phyloP scores from a whole-genome alignment of 495 filamentous ascomycete genomes.

The Trichoderma asperelloides region DNA sequence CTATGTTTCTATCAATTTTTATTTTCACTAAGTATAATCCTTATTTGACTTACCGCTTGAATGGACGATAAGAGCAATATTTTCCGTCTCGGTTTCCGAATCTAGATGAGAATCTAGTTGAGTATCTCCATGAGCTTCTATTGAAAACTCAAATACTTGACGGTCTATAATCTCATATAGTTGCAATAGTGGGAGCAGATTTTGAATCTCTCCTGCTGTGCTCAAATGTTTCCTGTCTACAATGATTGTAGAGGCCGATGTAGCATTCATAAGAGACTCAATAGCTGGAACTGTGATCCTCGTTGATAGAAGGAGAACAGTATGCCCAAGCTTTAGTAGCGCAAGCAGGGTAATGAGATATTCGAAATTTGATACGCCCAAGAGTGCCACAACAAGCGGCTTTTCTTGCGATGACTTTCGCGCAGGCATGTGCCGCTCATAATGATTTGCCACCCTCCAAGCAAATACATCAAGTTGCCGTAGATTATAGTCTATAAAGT shows the following conservation, averaged over 20 bases:
- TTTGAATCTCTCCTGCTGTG: constrained; percentile 19
- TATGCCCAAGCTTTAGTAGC: constrained; percentile 35
- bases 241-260: constrained; percentile 27
- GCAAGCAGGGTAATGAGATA: constrained; percentile 36
- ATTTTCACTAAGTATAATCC: not conserved
- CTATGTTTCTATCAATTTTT: constrained; percentile 12
- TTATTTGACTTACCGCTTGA: constrained; percentile 17
- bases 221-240: constrained; percentile 19
- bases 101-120: constrained; percentile 11
- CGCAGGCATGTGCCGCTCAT: constrained; percentile 16
- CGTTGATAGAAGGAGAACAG: constrained; percentile 39
- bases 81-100: constrained; percentile 17
- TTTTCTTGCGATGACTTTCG: constrained; percentile 20
- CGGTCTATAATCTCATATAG: constrained; percentile 13
- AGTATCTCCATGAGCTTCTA: constrained; percentile 10
- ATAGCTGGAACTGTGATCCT: constrained; percentile 36
- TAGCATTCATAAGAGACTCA: constrained; percentile 30
- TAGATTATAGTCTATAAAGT: constrained; percentile 26
- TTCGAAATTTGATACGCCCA: constrained; percentile 35
- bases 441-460: constrained; percentile 16
- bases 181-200: constrained; percentile 12
- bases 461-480: constrained; percentile 23
- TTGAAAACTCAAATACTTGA: constrained; percentile 11
- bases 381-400: constrained; percentile 34
- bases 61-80: constrained; percentile 32